Evolutionary conservation across 2,329 filamentous ascomycete genomes (phyloP), one percentile per base, ranked within the genome.

Genomic region (Colletotrichum theobromicola): DNA sequence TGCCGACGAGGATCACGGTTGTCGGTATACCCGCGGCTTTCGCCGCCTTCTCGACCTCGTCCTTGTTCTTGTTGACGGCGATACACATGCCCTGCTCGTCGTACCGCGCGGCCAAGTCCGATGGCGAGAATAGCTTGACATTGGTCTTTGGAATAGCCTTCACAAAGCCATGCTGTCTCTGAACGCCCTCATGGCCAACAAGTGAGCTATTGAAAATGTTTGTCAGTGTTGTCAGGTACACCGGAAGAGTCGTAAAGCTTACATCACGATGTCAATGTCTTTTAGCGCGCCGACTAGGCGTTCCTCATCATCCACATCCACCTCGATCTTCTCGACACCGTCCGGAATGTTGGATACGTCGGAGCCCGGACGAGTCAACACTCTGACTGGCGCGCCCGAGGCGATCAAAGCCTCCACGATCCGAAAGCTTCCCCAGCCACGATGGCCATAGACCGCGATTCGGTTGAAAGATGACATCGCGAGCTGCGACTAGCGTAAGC

Each of bases 91-190:
- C 80, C 57, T 79, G 74, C 62, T 80, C 77, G 18, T 79, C 78
- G 16, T 72, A 76, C 9, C 76, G 77, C 26, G 78, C 69, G 10
- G 75, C 79, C 24, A 82, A 72, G 16, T 81, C 77, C 1, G 79
- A 82, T 3, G 79, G 80, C 30, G 81, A 78, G 58, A 81, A 82
- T 1, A 82, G 60, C 61, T 80, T 78, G 7, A 82, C 80, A 4
- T 77, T 76, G 2, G 79, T 76, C 26, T 79, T 76, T 0, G 80
- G 79, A 16, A 82, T 80, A 0, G 80, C 79, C 32, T 76, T 78
- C 35, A 81, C 60, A 62, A 82, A 80, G 26, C 28, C 78, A 34
- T 77, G 78, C 42, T 81, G 79, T 30, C 66, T 75, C 8, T 62
- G 9, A 16, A 79, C 53, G 1, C 76, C 78, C n/a, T 80, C 77